Base-by-base conservation (phyloP, 1,284 basidiomycete genomes). In the Ceratobasidium papillatum region DNA sequence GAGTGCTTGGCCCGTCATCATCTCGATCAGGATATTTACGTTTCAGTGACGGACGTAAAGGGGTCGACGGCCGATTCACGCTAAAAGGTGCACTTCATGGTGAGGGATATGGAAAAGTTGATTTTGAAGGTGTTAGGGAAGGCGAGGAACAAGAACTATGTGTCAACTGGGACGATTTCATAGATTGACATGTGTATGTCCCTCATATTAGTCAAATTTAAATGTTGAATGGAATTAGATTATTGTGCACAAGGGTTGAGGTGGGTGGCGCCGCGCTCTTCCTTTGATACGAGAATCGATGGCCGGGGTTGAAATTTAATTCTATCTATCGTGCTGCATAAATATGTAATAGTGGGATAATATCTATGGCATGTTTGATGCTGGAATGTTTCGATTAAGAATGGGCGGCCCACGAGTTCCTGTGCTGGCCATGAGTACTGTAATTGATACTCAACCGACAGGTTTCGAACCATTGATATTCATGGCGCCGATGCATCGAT, bases 111-210 rank as follows among this genome's bases (percentile, higher is more conserved):
- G 56, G 69, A 8, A 47, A 72, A 34, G 69, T 72, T 22, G 69
- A 72, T 54, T 72, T 72, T 61, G 69, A 72, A 51, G 69, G 69
- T 11, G 45, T 62, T 5, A 72, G 69, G 25, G 56, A 61, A 32
- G 69, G 69, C 27, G 58, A 61, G 12, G 69, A 72, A 27, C 69
- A 72, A 45, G 41, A 52, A 5, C 11, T 72, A 14, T 61, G 54
- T 59, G 69, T 25, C 22, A 34, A 58, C 22, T 72, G 69, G 69
- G 69, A 72, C 25, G 69, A 72, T 22, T 72, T 72, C 49, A 45
- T 72, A 5, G 69, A 72, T 51, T 61, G 32, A 49, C 12, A 22
- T 61, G 9, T 41, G 19, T 61, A 12, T 14, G n/a, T 41, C 11
- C 17, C 22, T 22, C 9, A 8, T 4, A 22, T 8, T 8, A 3